Conservation (phyloP, 257 asterid genomes). For the Rehmannia glutinosa region DNA sequence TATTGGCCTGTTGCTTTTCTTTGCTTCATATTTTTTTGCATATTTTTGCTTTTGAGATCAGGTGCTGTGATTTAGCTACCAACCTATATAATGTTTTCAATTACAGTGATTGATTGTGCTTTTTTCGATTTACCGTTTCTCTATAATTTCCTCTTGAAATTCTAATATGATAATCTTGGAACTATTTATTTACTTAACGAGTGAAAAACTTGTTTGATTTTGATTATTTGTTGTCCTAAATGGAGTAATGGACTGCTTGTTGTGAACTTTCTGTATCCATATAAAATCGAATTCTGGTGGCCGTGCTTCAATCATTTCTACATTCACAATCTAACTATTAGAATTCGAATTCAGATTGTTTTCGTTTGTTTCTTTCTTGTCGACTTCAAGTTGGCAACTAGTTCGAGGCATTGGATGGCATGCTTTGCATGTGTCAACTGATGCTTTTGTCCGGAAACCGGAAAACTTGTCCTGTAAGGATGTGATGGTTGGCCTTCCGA, state of each 20-base stretch:
- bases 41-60: too few relatives aligned
- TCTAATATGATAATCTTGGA: too few relatives aligned
- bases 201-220: not conserved
- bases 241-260: not conserved
- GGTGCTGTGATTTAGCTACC: too few relatives aligned
- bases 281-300: not conserved
- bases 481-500: not conserved
- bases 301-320: not conserved
- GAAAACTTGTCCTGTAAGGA: not conserved
- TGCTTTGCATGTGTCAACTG: not conserved
- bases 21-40: too few relatives aligned
- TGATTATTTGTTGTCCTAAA: not conserved
- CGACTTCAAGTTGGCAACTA: not conserved
- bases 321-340: not conserved
- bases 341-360: not conserved
- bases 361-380: not conserved
- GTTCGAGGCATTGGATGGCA: not conserved
- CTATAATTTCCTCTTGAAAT: too few relatives aligned
- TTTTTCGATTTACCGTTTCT: too few relatives aligned
- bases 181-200: too few relatives aligned
- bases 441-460: not conserved
- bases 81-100: too few relatives aligned
- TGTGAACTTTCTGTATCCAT: not conserved
- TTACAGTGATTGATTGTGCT: too few relatives aligned
- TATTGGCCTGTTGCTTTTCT: too few relatives aligned